Evolutionary conservation across 2,329 filamentous ascomycete species (phyloP), one percentile per base, ranked within the genome.

Genomic region (Sphaerostilbella broomeana): DNA sequence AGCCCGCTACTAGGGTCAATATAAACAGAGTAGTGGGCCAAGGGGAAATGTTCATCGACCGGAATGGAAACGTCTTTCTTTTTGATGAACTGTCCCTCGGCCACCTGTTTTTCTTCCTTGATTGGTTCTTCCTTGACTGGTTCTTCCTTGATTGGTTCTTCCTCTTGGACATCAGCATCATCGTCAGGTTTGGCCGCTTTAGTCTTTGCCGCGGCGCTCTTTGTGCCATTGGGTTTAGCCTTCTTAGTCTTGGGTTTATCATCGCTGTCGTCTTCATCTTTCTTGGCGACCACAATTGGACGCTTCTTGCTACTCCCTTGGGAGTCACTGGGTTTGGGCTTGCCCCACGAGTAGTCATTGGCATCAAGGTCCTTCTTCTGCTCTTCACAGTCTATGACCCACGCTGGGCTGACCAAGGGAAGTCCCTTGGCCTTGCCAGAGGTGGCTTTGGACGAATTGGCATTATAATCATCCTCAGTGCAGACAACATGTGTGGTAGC

Each of bases 1-100:
- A 82, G 62, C 15, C 78, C 77, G 15, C 51, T 47, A 26, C 72
- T 60, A 1, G 72, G 61, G 44, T 81, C 81, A 40, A 90, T 74
- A 53, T 83, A 79, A 21, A 94, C 85, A 13, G 62, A 54, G 27
- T 64, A 67, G 11, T 50, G 55, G 9, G 42, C 6, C 2, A 67
- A 51, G 2, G 57, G 51, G 35, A 63, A 68, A 12, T 55, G 56
- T 21, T 70, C 65, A 43, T 80, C 76, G 3, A 77, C 46, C 0
- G 74, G 73, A 28, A 80, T 67, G 10, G 57, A 56, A 4, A 68
- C 43, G 28, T 65, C 62, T 29, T 63, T 61, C 20, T 66, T 64
- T 51, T 69, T 72, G 36, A 69, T 60, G 38, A 72, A 63, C 38
- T 73, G 68, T 12, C 61, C 62, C 19, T 68, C 65, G 5, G 62